Conservation (phyloP, 2,329 filamentous ascomycete species). For the Cordyceps cicadae region DNA sequence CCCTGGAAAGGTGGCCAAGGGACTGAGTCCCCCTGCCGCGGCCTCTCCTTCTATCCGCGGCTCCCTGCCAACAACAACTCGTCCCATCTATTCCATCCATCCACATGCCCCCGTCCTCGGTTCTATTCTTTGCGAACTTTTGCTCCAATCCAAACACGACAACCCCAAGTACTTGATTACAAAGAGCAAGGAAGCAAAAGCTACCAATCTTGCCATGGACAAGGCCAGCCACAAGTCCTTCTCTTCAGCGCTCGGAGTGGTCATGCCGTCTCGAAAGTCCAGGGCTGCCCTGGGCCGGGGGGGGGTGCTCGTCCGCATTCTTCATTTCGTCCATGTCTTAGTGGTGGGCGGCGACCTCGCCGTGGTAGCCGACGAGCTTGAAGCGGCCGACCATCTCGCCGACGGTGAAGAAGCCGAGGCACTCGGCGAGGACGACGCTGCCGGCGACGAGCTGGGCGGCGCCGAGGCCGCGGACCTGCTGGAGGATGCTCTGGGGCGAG, state of each 20-base stretch:
- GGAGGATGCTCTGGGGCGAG: slow-evolving; percentile 47
- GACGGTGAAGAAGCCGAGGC: slow-evolving; percentile 93
- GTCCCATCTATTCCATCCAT: neutral
- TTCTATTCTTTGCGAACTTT: neutral
- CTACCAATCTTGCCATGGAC: too few species aligned
- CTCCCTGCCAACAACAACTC: neutral
- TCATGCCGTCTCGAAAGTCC: too few species aligned
- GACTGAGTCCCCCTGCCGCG: neutral
- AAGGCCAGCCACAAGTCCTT: too few species aligned
- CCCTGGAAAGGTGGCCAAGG: neutral
- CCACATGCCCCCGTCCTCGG: neutral
- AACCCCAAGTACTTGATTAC: too few species aligned
- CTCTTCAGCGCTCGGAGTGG: too few species aligned
- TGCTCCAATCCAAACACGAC: neutral
- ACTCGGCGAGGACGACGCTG: slow-evolving; percentile 75
- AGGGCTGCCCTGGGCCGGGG: too few species aligned
- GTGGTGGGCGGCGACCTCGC: slow-evolving; percentile 50
- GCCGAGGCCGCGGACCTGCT: slow-evolving; percentile 60
- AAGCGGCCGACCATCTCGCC: slow-evolving; percentile 94
- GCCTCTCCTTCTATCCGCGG: neutral
- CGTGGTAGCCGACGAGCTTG: slow-evolving; percentile 90
- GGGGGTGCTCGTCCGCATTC: too few species aligned
- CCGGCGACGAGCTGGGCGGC: slow-evolving; percentile 61
- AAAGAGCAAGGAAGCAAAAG: too few species aligned
- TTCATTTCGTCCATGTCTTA: slow-evolving; percentile 25